Percentiles rank a stretch among this genome's conserved stretches.
phyloP scores from a whole-genome alignment of 2,329 filamentous ascomycete genomes.

The Scedosporium aurantiacum region DNA sequence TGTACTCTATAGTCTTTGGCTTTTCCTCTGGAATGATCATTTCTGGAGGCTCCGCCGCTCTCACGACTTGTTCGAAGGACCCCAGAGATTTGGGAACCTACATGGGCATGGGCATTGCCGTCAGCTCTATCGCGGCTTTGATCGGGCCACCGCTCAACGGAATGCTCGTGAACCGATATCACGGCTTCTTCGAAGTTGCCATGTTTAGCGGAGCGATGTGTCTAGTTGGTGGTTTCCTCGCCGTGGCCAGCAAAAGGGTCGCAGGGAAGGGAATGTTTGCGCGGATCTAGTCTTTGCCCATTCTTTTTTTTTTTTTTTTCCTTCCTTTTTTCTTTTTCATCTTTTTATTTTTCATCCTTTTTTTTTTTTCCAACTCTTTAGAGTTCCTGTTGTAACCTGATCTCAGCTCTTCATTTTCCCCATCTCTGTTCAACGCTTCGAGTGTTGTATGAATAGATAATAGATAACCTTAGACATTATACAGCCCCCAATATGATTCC shows the following conservation, averaged over 20 bases:
- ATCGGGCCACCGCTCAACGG: conserved; percentile 25
- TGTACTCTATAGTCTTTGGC: conserved; percentile 56
- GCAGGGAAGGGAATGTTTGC: conserved; percentile 13
- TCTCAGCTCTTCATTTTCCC: too few relatives aligned
- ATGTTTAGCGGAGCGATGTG: conserved; percentile 14
- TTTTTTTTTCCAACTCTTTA: too few relatives aligned
- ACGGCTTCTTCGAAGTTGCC: conserved; percentile 14
- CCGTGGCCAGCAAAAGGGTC: conserved; percentile 10
- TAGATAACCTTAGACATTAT: too few relatives aligned
- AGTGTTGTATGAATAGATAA: too few relatives aligned
- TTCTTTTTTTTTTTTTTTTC: too few relatives aligned
- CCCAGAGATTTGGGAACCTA: conserved; percentile 44
- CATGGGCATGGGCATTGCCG: conserved; percentile 34
- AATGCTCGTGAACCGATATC: conserved; percentile 25
- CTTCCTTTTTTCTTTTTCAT: too few relatives aligned
- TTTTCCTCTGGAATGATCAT: conserved; percentile 42
- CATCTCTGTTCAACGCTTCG: too few relatives aligned
- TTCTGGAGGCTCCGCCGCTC: conserved; percentile 30
- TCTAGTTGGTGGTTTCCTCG: conserved; percentile 9
- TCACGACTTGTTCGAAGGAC: conserved; percentile 31
- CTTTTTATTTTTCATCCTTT: too few relatives aligned
- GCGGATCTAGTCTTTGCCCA: not conserved
- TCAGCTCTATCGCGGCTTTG: conserved; percentile 29
- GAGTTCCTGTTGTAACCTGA: too few relatives aligned
- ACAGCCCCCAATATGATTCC: too few relatives aligned